Conservation (phyloP, 2,329 filamentous ascomycete species). For the Xylaria digitata region DNA sequence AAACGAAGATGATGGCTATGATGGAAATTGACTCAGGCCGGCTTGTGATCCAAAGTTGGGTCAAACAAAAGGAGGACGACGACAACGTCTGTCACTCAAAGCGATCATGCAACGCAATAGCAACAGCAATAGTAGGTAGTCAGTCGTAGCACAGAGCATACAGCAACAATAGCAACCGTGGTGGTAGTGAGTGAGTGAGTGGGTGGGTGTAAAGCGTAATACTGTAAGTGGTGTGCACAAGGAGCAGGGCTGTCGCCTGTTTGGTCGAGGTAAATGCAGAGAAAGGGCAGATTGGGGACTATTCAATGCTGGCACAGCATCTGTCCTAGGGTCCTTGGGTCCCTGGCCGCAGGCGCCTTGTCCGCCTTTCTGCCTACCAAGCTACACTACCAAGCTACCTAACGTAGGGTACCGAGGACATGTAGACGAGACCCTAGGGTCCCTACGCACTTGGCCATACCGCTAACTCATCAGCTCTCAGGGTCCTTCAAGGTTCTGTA, state of each 20-base stretch:
- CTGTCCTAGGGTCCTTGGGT: neutral
- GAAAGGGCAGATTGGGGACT: conserved; percentile 11
- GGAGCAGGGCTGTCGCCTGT: conserved; percentile 33
- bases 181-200: conserved; percentile 20
- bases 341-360: conserved; percentile 23
- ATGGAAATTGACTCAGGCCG: conserved; percentile 19
- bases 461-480: conserved; percentile 29
- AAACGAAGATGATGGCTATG: conserved; percentile 30
- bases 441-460: conserved; percentile 6
- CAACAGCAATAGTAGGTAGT: conserved; percentile 11
- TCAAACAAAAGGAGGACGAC: conserved; percentile 23
- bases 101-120: conserved; percentile 32
- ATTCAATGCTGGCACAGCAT: neutral
- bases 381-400: no score
- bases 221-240: neutral
- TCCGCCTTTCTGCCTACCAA: conserved; percentile 11
- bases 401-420: no score
- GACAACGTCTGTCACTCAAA: conserved; percentile 31
- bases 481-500: conserved; percentile 29
- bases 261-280: conserved; percentile 21
- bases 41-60: conserved; percentile 11
- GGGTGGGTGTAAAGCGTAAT: no score
- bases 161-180: neutral
- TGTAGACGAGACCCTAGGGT: conserved; percentile 2
- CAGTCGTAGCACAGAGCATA: neutral